These are phyloP conservation scores for Amanita fuliginea DNA, from an alignment of 768 basidiomycete genomes.

Conservation along the genomic window DNA sequence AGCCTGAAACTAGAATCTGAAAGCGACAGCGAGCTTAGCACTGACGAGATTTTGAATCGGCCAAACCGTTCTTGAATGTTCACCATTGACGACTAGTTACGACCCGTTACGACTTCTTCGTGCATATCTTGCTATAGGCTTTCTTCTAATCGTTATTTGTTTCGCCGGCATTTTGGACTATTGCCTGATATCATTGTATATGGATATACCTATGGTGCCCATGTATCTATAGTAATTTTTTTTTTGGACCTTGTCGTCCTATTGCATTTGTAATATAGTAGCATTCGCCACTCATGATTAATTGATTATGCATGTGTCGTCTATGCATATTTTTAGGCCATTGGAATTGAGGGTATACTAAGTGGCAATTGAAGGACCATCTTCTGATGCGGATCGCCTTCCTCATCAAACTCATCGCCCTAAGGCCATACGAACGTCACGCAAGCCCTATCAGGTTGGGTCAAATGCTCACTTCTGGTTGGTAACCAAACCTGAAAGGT, in stretches of 20 bases:
- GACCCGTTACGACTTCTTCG: conserved; percentile 18
- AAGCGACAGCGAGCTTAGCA: conserved; percentile 55
- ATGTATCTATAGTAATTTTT: conserved; percentile 5
- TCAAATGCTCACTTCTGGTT: conserved; percentile 6
- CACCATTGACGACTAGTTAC: conserved; percentile 10
- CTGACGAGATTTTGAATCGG: conserved; percentile 35
- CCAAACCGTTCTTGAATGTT: conserved; percentile 21
- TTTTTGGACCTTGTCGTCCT: neutral
- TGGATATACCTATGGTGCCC: conserved; percentile 2
- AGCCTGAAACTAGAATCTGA: conserved; percentile 54
- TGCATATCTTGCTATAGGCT: neutral
- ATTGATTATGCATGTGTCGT: neutral
- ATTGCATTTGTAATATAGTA: conserved; percentile 5
- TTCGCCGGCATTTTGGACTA: neutral
- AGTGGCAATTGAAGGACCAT: conserved; percentile 52
- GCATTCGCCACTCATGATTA: conserved; percentile 5
- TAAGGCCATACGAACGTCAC: conserved; percentile 18
- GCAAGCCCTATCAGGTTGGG: neutral
- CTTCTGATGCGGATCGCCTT: conserved; percentile 78
- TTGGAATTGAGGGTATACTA: neutral
- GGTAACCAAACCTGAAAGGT: conserved; percentile 22
- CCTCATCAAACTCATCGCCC: conserved; percentile 72
- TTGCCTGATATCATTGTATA: conserved; percentile 5
- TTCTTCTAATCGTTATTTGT: neutral
- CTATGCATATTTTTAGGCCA: neutral